Percentiles rank a stretch among this genome's conserved stretches.
These are phyloP conservation scores for Taphrina confusa DNA, from an alignment of 1,139 yeast genomes.

Conservation along the genomic window DNA sequence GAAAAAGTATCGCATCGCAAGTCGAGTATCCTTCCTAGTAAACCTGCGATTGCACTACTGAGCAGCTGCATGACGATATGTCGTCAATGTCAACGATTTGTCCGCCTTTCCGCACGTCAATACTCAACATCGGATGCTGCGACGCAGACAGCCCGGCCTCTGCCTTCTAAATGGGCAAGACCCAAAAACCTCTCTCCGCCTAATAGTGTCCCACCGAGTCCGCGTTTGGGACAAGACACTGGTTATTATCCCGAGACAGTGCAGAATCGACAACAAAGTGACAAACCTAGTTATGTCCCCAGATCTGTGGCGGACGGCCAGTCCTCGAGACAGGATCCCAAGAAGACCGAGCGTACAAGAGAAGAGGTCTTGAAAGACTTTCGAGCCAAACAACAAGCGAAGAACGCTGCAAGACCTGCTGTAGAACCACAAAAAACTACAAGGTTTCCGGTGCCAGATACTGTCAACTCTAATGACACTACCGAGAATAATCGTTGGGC, in stretches of 20 bases:
- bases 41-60: not conserved
- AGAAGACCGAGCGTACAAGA: not conserved
- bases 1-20: no score
- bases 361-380: conserved; percentile 13
- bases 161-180: conserved; percentile 28
- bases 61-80: not conserved
- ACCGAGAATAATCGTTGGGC: conserved; percentile 13
- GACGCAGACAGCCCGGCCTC: not conserved
- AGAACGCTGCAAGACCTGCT: not conserved
- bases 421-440: not conserved
- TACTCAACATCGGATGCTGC: not conserved
- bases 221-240: no score
- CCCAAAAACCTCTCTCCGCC: not conserved
- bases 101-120: not conserved
- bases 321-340: not conserved
- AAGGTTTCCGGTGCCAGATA: not conserved
- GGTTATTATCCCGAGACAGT: not conserved
- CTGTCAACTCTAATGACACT: not conserved
- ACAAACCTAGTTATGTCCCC: no score
- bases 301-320: no score
- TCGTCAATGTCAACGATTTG: not conserved
- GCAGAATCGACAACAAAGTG: not conserved
- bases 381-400: not conserved
- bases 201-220: not conserved
- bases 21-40: no score